A percentile compares a stretch with the other conserved stretches of the same genome.
Conservation (phyloP, 345 rosid genomes). For the Kandelia obovata region DNA sequence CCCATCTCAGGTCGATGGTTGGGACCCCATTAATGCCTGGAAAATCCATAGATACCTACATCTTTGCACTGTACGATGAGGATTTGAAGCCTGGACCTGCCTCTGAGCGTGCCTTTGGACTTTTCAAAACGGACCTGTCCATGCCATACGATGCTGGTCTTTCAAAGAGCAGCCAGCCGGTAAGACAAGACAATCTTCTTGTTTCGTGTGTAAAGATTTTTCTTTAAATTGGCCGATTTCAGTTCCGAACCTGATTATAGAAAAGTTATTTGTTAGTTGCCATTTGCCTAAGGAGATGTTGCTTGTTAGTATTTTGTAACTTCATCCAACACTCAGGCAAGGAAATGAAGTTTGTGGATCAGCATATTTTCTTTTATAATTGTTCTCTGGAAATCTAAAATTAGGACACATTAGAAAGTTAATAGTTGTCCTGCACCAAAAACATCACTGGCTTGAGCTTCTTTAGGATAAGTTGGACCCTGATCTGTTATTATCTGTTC, state of each 20-base stretch:
- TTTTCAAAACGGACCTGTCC: conserved; percentile 70
- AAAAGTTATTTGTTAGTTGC: too few relatives aligned
- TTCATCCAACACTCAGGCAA: too few relatives aligned
- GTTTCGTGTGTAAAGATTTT: neutral
- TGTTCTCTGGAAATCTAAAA: neutral
- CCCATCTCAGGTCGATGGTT: conserved; percentile 66
- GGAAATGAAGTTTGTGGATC: too few relatives aligned
- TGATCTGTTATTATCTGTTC: too few relatives aligned
- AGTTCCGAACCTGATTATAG: too few relatives aligned
- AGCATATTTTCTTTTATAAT: too few relatives aligned
- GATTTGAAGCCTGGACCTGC: conserved; percentile 72
- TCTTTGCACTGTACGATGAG: conserved; percentile 89
- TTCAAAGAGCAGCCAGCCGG: conserved; percentile 58
- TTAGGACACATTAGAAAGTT: too few relatives aligned
- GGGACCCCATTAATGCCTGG: conserved; percentile 98
- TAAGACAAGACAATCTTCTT: conserved; percentile 30
- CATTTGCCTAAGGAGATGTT: too few relatives aligned
- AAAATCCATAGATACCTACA: conserved; percentile 80
- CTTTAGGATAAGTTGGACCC: neutral
- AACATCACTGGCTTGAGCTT: too few relatives aligned
- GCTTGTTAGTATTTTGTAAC: too few relatives aligned
- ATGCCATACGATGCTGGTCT: conserved; percentile 66
- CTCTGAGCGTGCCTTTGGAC: conserved; percentile 80
- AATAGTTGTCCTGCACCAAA: too few relatives aligned
- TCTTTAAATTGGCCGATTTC: neutral